Evolutionary conservation across 495 filamentous ascomycete genomes (phyloP).

Genomic region (Cercophora scortea): DNA sequence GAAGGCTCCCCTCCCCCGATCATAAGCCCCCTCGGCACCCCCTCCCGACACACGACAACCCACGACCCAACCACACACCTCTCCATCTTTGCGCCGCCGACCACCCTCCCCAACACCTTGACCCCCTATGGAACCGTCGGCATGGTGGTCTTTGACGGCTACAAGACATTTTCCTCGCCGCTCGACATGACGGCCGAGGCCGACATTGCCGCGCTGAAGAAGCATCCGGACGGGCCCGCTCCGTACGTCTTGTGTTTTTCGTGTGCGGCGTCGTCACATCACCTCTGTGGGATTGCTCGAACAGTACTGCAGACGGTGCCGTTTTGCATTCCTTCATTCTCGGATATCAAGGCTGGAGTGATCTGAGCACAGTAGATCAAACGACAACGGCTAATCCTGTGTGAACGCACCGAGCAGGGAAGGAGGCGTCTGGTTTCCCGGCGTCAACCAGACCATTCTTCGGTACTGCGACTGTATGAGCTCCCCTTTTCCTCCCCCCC

Average conservation of each 20-base stretch:
- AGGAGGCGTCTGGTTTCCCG: conserved; percentile 19
- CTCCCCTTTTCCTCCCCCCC: no score
- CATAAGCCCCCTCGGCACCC: conserved; percentile 6
- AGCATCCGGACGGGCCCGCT: conserved; percentile 9
- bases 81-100: conserved; percentile 29
- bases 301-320: no score
- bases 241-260: no score
- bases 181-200: conserved; percentile 24
- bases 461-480: conserved; percentile 42
- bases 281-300: no score
- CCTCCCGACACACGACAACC: conserved; percentile 37
- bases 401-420: no score
- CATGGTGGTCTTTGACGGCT: conserved; percentile 31
- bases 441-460: conserved; percentile 31
- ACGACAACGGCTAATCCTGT: no score
- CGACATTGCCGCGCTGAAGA: conserved; percentile 30
- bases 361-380: no score
- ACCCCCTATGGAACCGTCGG: conserved; percentile 25
- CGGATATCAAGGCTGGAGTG: no score
- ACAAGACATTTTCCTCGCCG: conserved; percentile 29
- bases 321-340: no score
- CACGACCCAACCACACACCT: conserved; percentile 31
- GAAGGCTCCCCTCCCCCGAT: background rate
- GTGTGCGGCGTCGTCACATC: no score
- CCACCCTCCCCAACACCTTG: conserved; percentile 27